phyloP scores from a whole-genome alignment of 352 stramenopile species.

The Pythium vanterpoolii region DNA sequence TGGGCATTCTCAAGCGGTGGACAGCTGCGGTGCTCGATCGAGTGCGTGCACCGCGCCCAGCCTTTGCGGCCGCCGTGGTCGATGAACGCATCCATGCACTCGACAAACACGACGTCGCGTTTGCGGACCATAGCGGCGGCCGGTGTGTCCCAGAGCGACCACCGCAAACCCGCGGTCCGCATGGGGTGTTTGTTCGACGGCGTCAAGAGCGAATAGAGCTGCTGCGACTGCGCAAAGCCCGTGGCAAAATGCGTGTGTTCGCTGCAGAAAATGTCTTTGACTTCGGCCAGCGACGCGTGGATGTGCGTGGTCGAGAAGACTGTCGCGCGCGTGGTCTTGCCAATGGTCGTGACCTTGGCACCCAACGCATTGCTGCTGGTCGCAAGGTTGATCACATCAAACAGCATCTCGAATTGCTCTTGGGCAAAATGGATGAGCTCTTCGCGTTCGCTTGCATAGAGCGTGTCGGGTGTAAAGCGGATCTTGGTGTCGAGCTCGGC shows the following conservation, averaged over 20 bases:
- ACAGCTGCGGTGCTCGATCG: conserved; percentile 61
- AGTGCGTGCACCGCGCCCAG: conserved; percentile 62
- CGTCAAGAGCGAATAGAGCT: conserved; percentile 49
- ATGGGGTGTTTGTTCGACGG: conserved; percentile 42
- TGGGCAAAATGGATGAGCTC: conserved; percentile 22
- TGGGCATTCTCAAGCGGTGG: conserved; percentile 47
- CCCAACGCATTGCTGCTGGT: conserved; percentile 8
- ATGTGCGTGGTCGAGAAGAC: conserved; percentile 45
- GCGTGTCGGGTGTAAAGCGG: conserved; percentile 22
- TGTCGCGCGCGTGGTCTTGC: conserved; percentile 49
- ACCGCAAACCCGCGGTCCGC: conserved; percentile 52
- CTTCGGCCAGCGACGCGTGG: conserved; percentile 43
- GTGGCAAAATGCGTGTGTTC: conserved; percentile 59
- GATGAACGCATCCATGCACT: conserved; percentile 67
- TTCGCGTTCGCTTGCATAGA: conserved; percentile 23
- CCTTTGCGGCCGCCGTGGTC: conserved; percentile 48
- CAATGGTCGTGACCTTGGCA: conserved; percentile 44
- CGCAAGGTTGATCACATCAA: conserved; percentile 17
- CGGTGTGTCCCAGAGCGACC: conserved; percentile 62
- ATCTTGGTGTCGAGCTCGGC: conserved; percentile 5
- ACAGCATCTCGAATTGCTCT: conserved; percentile 25
- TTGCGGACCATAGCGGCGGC: conserved; percentile 57
- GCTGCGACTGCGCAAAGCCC: conserved; percentile 58
- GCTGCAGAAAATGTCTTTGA: conserved; percentile 58
- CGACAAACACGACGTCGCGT: conserved; percentile 58